Conservation (phyloP, 805 yeast genomes). For the Candida golubevii region DNA sequence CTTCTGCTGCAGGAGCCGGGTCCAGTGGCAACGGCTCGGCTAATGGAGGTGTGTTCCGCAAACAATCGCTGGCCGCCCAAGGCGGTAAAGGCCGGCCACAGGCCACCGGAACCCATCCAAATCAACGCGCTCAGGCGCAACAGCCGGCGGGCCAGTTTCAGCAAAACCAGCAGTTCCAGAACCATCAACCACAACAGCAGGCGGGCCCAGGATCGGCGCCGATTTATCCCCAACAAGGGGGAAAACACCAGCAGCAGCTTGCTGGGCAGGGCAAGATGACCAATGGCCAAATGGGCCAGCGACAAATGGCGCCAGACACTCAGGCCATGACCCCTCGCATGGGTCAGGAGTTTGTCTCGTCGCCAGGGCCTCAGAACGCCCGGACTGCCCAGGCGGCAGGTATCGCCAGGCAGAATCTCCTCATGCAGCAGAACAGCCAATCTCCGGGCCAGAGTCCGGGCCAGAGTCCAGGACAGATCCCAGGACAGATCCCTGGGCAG, state of each 20-base stretch:
- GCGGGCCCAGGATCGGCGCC: neutral
- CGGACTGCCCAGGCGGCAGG: constrained; percentile 1
- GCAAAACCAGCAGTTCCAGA: constrained; percentile 9
- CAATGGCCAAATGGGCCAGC: neutral
- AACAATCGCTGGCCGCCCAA: neutral
- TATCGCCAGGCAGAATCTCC: neutral
- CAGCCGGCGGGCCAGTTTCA: constrained; percentile 9
- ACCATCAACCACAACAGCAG: constrained; percentile 8
- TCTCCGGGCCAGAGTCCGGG: neutral
- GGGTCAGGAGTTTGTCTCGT: constrained; percentile 3
- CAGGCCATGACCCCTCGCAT: constrained; percentile 1
- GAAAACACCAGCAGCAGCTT: neutral
- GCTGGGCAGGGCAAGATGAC: neutral
- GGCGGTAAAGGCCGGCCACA: neutral
- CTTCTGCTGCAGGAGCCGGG: no score
- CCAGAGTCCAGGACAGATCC: neutral
- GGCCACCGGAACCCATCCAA: neutral
- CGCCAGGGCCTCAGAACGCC: constrained; percentile 5
- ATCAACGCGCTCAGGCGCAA: constrained; percentile 4
- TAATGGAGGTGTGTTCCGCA: neutral
- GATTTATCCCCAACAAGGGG: constrained; percentile 1
- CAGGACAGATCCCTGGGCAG: neutral
- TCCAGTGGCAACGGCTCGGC: neutral
- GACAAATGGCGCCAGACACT: neutral
- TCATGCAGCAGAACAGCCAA: neutral